Conservation (phyloP, 495 filamentous ascomycete genomes). For the Pyronema omphalodes region DNA sequence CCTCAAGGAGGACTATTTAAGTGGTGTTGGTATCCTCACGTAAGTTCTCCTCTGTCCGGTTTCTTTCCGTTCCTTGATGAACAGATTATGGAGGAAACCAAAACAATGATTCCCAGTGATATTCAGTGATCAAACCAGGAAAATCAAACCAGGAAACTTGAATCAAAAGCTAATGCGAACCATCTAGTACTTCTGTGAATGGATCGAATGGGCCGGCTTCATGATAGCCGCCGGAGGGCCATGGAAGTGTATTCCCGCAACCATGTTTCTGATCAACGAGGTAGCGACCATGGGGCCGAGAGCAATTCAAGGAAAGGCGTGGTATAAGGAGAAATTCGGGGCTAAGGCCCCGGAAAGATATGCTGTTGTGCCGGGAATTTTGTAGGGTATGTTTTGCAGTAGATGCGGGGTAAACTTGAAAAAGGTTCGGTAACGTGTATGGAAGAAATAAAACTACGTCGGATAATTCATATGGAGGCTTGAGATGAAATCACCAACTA, state of each 20-base stretch:
- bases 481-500: too few species aligned
- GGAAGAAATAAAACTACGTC: too few species aligned
- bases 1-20: constrained; percentile 67
- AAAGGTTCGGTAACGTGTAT: too few species aligned
- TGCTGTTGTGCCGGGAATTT: constrained; percentile 65
- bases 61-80: neutral
- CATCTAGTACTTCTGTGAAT: constrained; percentile 62
- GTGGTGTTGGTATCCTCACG: constrained; percentile 69
- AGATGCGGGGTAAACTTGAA: too few species aligned
- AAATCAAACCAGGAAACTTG: neutral
- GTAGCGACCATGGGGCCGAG: constrained; percentile 77
- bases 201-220: constrained; percentile 89
- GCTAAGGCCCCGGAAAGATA: constrained; percentile 55
- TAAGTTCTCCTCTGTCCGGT: constrained; percentile 3
- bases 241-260: constrained; percentile 45
- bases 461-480: too few species aligned
- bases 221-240: constrained; percentile 45
- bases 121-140: neutral
- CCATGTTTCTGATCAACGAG: constrained; percentile 71
- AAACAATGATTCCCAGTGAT: too few species aligned
- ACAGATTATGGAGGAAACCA: too few species aligned
- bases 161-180: neutral
- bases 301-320: constrained; percentile 61
- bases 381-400: constrained; percentile 40
- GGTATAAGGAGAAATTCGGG: constrained; percentile 82